Evolutionary conservation across 169 alveolate genomes (phyloP), one percentile per base, ranked within the genome.

Genomic region (Cryptosporidium sp.): DNA sequence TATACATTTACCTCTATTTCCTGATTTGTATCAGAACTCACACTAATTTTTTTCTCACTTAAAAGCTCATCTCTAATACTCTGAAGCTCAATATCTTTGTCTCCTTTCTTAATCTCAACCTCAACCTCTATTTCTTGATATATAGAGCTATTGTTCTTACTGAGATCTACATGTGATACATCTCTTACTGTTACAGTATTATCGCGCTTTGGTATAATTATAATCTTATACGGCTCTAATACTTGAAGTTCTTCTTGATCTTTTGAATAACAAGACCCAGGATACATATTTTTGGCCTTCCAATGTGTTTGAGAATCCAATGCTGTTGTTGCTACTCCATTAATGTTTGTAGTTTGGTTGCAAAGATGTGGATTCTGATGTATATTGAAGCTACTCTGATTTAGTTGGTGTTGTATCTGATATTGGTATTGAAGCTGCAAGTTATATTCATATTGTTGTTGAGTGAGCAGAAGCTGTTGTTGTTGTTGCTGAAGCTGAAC

Each of bases 41-140:
- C 21, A 21, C 33, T 45, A 21, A 80, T 61, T 35, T 65, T 59
- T 21, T 80, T 50, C 16, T 80, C 89, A 62, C 68, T 80, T n/a
- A 80, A 33, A 16, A 62, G 31, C 43, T 80, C 89, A 26, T 80
- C 69, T 31, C 67, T 65, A 23, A 80, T 6, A 26, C 33, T 41
- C 33, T 80, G 80, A 14, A 80, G 65, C 37, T 80, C 80, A 8
- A 80, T 67, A 33, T 62, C 55, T 50, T 80, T 59, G 23, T 80
- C 89, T 8, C 75, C 75, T 14, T 80, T 80, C 26, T 65, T 80
- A n/a, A 80, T 80, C 41, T 43, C 65, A 43, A 80, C 89, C 39
- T 80, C 89, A 18, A 80, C 35, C 39, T 80, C 89, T 21, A 55
- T 10, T 21, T 62, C 75, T 16, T 39, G 26, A 31, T 5, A 26